Base-by-base conservation (phyloP, 2,329 filamentous ascomycete species). In the Pseudohalonectria lignicola region DNA sequence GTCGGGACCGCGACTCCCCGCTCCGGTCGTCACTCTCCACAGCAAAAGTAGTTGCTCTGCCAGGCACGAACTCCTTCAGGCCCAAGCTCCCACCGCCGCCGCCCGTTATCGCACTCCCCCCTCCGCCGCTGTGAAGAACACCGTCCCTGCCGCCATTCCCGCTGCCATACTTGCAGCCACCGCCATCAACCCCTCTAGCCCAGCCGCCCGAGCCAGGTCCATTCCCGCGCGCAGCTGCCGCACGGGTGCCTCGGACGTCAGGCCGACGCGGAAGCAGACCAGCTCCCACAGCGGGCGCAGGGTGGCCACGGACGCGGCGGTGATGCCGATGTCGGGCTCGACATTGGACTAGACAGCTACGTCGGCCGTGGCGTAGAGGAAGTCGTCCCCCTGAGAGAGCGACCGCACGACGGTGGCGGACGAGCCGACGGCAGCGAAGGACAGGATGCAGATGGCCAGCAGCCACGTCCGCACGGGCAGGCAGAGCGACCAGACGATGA, bases 271-370 rank as follows among this genome's bases (percentile, higher is more conserved):
- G 20, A 13, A 11, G 19, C 28, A 25, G 28, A 26, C 19, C 17
- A 38, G 19, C 3, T 38, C 36, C 36, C 36, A 51, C 10, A 63
- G 57, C 2, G 61, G 60, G 11, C 53, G 51, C 1, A 66, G 56
- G 1, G 63, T 66, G 5, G 63, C 63, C 2, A 61, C 38, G 1
- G 50, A 55, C 5, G 60, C 54, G 7, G 63, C 59, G 1, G 54
- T 57, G 30, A 66, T 61, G 23, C 58, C 62, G 28, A 66, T 56
- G 4, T 61, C 61, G 4, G 58, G 59, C 44, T 67, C 63, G 28
- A 65, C 54, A 16, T 64, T 64, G 2, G 59, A 64, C 63, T 63
- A 67, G 39, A 67, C 60, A 15, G 62, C 61, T 5, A 66, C 50
- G 34, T 63, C 62, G 16, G 60, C 54, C 15, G 60, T 62, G 28